Evolutionary conservation across 805 yeast genomes (phyloP).

Genomic region (Saccharomycopsis babjevae): DNA sequence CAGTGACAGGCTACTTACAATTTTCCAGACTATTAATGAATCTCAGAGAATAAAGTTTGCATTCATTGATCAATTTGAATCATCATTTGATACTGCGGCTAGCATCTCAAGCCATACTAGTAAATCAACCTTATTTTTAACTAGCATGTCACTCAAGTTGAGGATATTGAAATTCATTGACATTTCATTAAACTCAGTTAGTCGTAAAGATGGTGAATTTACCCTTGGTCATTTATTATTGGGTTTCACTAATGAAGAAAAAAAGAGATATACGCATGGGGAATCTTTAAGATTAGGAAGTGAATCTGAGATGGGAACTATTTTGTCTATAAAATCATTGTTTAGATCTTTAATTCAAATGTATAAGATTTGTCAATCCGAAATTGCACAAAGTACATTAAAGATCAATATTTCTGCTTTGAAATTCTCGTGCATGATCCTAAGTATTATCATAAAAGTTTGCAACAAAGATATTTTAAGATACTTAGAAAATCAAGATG

Average conservation of each 20-base stretch:
- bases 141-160: constrained; percentile 33
- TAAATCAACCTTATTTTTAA: constrained; percentile 46
- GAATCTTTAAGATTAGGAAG: background rate
- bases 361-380: constrained; percentile 32
- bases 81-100: constrained; percentile 24
- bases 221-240: constrained; percentile 3
- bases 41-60: constrained; percentile 63
- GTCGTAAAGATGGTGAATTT: background rate
- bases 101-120: constrained; percentile 39
- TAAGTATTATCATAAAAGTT: constrained; percentile 55
- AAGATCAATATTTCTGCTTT: constrained; percentile 35
- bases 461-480: constrained; percentile 44
- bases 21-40: constrained; percentile 70
- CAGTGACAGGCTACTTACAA: constrained; percentile 55
- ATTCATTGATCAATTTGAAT: constrained; percentile 56
- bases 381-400: constrained; percentile 28
- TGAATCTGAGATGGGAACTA: constrained; percentile 35
- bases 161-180: constrained; percentile 36
- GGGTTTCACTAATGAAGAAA: background rate
- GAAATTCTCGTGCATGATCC: constrained; percentile 43
- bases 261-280: background rate
- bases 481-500: constrained; percentile 39
- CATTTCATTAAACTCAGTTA: background rate
- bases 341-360: constrained; percentile 44
- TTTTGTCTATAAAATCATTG: constrained; percentile 45